Percentiles rank a stretch among this genome's conserved stretches.
Conservation (phyloP, 192 early-diverging fungal species). For the Bifiguratus adelaidae region DNA sequence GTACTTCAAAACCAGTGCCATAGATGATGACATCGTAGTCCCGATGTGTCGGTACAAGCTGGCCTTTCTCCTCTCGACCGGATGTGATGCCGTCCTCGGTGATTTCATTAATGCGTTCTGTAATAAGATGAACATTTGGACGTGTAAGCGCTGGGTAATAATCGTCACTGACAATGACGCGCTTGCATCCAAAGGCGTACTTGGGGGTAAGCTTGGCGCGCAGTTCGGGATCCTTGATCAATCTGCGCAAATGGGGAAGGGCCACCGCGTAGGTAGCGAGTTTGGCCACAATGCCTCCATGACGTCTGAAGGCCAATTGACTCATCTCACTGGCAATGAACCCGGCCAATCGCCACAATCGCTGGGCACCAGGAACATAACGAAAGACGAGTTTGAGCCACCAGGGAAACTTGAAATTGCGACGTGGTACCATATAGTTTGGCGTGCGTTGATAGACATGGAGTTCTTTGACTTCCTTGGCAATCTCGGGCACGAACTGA, state of each 20-base stretch:
- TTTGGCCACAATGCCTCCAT: too few relatives aligned
- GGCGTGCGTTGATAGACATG: constrained; percentile 41
- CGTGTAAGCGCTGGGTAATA: constrained; percentile 27
- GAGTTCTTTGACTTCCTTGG: constrained; percentile 22
- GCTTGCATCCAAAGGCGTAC: constrained; percentile 38
- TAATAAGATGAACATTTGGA: constrained; percentile 27
- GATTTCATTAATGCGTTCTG: constrained; percentile 17
- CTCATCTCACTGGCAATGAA: too few relatives aligned
- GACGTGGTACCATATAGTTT: constrained; percentile 26
- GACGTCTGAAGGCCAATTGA: too few relatives aligned
- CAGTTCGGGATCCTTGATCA: constrained; percentile 1
- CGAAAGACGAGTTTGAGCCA: constrained; percentile 23
- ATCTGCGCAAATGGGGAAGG: too few relatives aligned
- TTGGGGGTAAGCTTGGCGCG: constrained; percentile 30
- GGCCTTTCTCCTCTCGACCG: constrained; percentile 18
- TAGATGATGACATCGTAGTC: constrained; percentile 36
- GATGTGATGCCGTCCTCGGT: constrained; percentile 18
- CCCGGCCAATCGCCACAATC: too few relatives aligned
- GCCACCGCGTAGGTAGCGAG: too few relatives aligned
- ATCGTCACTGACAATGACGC: constrained; percentile 21
- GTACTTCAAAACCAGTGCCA: constrained; percentile 40
- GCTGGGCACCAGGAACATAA: constrained; percentile 29
- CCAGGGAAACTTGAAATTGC: constrained; percentile 15
- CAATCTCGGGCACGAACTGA: constrained; percentile 33
- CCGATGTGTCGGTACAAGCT: too few relatives aligned